phyloP scores from a whole-genome alignment of 2,329 filamentous ascomycete species.

The Lomentospora prolificans region DNA sequence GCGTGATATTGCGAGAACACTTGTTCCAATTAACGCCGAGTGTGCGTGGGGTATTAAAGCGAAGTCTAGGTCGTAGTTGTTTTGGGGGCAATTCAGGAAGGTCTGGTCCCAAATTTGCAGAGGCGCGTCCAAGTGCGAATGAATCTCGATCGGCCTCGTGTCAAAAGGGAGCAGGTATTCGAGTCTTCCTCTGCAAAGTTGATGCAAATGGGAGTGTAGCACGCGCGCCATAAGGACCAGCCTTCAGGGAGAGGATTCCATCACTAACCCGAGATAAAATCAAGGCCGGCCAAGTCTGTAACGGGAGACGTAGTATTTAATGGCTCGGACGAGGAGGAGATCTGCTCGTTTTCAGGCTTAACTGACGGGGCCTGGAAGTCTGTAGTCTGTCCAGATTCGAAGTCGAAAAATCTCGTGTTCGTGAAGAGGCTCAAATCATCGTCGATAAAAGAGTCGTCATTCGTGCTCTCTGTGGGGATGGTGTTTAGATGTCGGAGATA shows the following conservation, averaged over 20 bases:
- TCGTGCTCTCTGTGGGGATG: slow-evolving; percentile 44
- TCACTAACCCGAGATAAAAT: slow-evolving; percentile 41
- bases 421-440: slow-evolving; percentile 71
- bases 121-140: too few species aligned
- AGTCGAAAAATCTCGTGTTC: slow-evolving; percentile 74
- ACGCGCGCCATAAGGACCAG: too few species aligned
- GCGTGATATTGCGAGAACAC: background rate
- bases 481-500: slow-evolving; percentile 82
- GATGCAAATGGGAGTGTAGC: too few species aligned
- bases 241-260: too few species aligned
- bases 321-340: slow-evolving; percentile 13
- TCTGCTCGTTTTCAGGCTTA: slow-evolving; percentile 30
- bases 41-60: background rate
- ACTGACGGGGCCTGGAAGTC: slow-evolving; percentile 42
- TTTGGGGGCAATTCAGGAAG: too few species aligned
- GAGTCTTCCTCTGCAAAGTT: too few species aligned
- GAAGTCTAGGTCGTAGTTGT: too few species aligned
- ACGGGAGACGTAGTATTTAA: slow-evolving; percentile 19
- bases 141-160: too few species aligned
- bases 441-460: slow-evolving; percentile 50
- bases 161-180: too few species aligned
- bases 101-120: too few species aligned
- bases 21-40: background rate
- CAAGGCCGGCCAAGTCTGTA: slow-evolving; percentile 33
- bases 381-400: slow-evolving; percentile 54